These are phyloP conservation scores for Eucalyptus albens DNA, from an alignment of 345 rosid genomes.

Conservation along the genomic window DNA sequence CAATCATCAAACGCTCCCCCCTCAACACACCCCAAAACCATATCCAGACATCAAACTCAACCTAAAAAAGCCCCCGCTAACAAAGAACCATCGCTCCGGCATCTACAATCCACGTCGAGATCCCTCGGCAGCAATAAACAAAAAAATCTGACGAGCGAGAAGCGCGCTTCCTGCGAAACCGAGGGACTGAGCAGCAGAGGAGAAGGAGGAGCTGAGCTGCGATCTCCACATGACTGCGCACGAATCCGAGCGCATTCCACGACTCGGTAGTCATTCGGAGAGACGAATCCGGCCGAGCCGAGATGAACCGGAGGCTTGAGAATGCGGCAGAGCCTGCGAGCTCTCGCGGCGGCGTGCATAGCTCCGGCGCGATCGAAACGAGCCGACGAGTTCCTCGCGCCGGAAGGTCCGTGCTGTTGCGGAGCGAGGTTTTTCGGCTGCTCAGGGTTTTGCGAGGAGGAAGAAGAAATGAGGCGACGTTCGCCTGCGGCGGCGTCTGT, in stretches of 20 bases:
- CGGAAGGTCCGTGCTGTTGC: background rate
- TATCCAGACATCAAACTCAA: too few relatives aligned
- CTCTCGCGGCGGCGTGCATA: background rate
- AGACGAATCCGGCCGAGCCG: background rate
- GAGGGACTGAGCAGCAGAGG: background rate
- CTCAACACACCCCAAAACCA: accelerated
- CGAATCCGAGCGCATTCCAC: background rate
- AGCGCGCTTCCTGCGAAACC: background rate
- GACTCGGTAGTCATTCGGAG: background rate
- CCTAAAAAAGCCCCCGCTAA: too few relatives aligned
- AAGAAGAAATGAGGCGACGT: background rate
- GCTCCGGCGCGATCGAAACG: background rate
- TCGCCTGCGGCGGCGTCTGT: background rate
- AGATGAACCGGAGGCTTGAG: background rate
- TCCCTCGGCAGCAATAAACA: background rate
- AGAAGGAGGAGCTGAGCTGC: background rate
- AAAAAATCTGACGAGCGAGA: background rate
- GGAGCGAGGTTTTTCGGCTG: background rate
- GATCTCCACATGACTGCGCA: background rate
- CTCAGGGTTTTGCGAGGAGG: background rate
- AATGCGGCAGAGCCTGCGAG: background rate
- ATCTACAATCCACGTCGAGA: background rate
- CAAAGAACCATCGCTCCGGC: too few relatives aligned
- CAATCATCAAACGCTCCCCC: background rate
- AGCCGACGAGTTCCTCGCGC: background rate